phyloP scores from a whole-genome alignment of 257 asterid species.

The Penstemon eatonii region DNA sequence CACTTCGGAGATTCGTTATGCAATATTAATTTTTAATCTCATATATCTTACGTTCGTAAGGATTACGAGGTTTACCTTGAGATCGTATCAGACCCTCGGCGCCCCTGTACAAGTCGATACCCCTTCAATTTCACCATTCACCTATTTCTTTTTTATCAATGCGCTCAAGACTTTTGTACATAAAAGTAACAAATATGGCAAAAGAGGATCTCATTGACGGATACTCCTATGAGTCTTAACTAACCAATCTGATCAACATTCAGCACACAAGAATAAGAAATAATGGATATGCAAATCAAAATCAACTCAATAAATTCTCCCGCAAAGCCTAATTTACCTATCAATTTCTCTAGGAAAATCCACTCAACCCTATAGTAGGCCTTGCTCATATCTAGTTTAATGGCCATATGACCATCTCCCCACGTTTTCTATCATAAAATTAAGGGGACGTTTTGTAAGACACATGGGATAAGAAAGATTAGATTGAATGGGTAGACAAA shows the following conservation, averaged over 20 bases:
- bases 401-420: background rate
- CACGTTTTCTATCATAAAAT: too few species aligned
- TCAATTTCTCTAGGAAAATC: background rate
- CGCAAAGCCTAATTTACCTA: background rate
- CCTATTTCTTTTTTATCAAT: background rate
- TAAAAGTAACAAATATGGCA: background rate
- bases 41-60: too few species aligned
- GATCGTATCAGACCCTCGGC: background rate
- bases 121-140: background rate
- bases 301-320: background rate
- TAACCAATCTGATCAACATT: background rate
- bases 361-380: background rate
- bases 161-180: background rate
- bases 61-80: too few species aligned
- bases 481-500: too few species aligned
- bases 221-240: background rate
- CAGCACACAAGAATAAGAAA: background rate
- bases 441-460: too few species aligned
- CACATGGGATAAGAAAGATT: too few species aligned
- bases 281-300: background rate
- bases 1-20: too few species aligned
- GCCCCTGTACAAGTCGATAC: background rate
- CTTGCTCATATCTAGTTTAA: background rate
- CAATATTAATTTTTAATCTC: too few species aligned
- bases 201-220: background rate